Evolutionary conservation across 441 rosid species (phyloP).

Genomic region (Bruguiera hainesii): DNA sequence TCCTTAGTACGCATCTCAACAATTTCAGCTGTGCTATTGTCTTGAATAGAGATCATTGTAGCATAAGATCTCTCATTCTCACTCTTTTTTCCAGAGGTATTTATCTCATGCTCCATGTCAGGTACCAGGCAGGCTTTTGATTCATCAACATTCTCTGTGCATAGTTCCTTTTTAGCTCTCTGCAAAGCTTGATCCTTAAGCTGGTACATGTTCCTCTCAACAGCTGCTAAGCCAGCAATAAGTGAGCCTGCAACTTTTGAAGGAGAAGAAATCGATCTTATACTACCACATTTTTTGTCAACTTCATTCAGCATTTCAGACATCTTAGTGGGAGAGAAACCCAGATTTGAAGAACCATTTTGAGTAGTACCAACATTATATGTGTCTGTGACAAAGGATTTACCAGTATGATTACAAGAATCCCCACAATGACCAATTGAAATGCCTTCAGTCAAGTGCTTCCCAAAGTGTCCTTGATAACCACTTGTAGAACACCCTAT

Average conservation of each 20-base stretch:
- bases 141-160: not conserved
- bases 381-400: constrained; percentile 12
- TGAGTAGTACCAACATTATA: constrained; percentile 9
- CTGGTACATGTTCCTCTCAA: constrained; percentile 23
- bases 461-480: constrained; percentile 17
- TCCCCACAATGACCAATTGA: constrained; percentile 22
- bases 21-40: constrained; percentile 20
- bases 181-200: constrained; percentile 25
- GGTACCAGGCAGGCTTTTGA: constrained; percentile 18
- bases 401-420: constrained; percentile 18
- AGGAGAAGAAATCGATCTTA: constrained; percentile 28
- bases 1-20: constrained; percentile 19
- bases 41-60: constrained; percentile 17
- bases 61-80: constrained; percentile 24
- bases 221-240: constrained; percentile 20
- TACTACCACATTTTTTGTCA: constrained; percentile 29
- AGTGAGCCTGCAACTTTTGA: constrained; percentile 28
- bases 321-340: constrained; percentile 16
- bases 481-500: constrained; percentile 36
- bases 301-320: constrained; percentile 34
- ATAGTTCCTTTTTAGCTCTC: constrained; percentile 6
- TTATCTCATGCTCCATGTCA: constrained; percentile 26
- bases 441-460: constrained; percentile 25
- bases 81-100: constrained; percentile 23
- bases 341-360: constrained; percentile 16